phyloP scores from a whole-genome alignment of 2,329 filamentous ascomycete species.

The Hypoxylon sp. region DNA sequence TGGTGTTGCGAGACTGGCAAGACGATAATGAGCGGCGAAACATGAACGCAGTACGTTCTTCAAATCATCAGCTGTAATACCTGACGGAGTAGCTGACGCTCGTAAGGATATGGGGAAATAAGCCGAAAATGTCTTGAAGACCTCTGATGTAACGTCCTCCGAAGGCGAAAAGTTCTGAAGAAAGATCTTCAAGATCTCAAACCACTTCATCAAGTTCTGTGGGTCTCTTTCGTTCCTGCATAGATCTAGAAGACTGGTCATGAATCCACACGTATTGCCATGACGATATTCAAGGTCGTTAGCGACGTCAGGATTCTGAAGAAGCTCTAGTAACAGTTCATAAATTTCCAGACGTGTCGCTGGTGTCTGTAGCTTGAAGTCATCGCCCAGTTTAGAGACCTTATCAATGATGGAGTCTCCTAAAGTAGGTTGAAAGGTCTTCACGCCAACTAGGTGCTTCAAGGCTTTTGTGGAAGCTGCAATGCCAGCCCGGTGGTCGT shows the following conservation, averaged over 20 bases:
- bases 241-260: conserved; percentile 65
- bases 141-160: conserved; percentile 62
- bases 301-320: conserved; percentile 61
- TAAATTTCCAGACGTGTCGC: conserved; percentile 69
- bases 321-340: conserved; percentile 62
- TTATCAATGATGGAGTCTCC: conserved; percentile 66
- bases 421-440: conserved; percentile 65
- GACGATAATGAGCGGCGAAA: conserved; percentile 65
- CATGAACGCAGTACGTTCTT: conserved; percentile 68
- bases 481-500: conserved; percentile 73
- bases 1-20: conserved; percentile 65
- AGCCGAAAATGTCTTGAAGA: conserved; percentile 70
- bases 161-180: conserved; percentile 63
- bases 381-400: conserved; percentile 67
- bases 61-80: conserved; percentile 70
- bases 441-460: conserved; percentile 65
- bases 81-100: conserved; percentile 63
- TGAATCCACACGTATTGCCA: conserved; percentile 62
- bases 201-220: conserved; percentile 71
- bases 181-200: conserved; percentile 64
- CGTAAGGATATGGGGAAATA: conserved; percentile 74
- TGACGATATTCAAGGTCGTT: conserved; percentile 63
- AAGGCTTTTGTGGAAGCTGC: conserved; percentile 68
- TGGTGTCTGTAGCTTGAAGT: conserved; percentile 68
- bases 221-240: conserved; percentile 71